These are phyloP conservation scores for Marchantia polymorpha DNA, from an alignment of 225 moss, liverwort and hornwort species.

Conservation along the genomic window DNA sequence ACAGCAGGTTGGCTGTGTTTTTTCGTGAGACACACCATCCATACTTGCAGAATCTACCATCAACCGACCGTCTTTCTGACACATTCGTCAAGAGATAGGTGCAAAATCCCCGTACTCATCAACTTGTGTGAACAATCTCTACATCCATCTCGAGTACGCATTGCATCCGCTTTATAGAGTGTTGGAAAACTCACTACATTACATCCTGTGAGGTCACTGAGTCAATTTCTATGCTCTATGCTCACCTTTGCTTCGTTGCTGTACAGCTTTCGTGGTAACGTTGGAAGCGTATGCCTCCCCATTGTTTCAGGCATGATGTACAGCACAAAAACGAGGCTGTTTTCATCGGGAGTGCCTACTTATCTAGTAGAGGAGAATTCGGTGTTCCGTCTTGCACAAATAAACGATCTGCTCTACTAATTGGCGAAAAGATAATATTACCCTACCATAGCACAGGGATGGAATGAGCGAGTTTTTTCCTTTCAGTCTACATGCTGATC, in stretches of 20 bases:
- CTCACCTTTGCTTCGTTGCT: neutral
- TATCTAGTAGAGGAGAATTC: neutral
- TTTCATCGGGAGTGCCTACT: neutral
- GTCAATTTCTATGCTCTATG: conserved; percentile 9
- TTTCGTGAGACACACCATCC: too few species aligned
- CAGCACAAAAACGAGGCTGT: neutral
- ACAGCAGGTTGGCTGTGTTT: too few species aligned
- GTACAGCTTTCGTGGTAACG: neutral
- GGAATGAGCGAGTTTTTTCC: neutral
- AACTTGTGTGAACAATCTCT: too few species aligned
- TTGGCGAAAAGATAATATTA: neutral
- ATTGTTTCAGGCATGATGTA: neutral
- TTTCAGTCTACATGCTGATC: neutral
- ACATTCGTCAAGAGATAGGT: too few species aligned
- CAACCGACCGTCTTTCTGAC: too few species aligned
- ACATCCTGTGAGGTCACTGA: conserved; percentile 12
- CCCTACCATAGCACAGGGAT: conserved; percentile 12
- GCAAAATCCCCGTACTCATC: too few species aligned
- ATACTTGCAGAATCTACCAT: too few species aligned
- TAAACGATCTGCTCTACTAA: neutral
- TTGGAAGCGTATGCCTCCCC: neutral
- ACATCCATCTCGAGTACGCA: neutral
- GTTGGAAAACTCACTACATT: neutral
- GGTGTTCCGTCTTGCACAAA: too few species aligned
- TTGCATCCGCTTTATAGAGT: neutral